Evolutionary conservation across 2,329 filamentous ascomycete species (phyloP), one percentile per base, ranked within the genome.

Genomic region (Trichoderma simmonsii): DNA sequence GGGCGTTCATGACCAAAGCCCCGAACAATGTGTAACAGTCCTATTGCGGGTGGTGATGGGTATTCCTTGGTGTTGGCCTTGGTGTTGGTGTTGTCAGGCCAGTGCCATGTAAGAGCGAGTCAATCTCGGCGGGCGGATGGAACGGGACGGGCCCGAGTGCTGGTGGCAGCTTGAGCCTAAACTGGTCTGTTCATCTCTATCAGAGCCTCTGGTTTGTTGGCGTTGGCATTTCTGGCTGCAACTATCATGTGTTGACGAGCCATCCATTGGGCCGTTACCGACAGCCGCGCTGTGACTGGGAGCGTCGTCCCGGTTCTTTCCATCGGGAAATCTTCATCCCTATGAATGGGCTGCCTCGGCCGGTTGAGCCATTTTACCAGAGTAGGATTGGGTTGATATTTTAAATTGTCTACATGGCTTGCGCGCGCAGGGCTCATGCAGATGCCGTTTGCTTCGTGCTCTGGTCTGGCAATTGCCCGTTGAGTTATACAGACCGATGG

Each of bases 61-160:
- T 30, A 65, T 65, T 56, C 43, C 51, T 62, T 61, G 51, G 65
- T 57, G 65, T 61, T 68, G 54, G 36, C 14, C 12, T 36, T 36
- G 32, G 34, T 15, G 34, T 61, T 62, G 56, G 36, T 61, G 28
- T 30, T 28, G 56, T 34, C n/a, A 32, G 11, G 30, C 21, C 18
- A 30, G 18, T 59, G 56, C 9, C 5, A 36, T 48, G 18, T 6
- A 8, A 69, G 39, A 51, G 36, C 34, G 24, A 36, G 21, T 65
- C 34, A 48, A 69, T 70, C 66, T 51, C n/a, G 72, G 61, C 59
- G 64, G 63, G 56, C 56, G 72, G 72, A 71, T 73, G 72, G 69
- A 57, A 68, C 69, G 72, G 72, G 72, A 73, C 70, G 72, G 26
- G 54, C 72, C 72, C 48, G 69, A 36, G 56, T 26, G 21, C 71